Evolutionary conservation across 352 stramenopile genomes (phyloP), one percentile per base, ranked within the genome.

Genomic region (Pythium monospermum): DNA sequence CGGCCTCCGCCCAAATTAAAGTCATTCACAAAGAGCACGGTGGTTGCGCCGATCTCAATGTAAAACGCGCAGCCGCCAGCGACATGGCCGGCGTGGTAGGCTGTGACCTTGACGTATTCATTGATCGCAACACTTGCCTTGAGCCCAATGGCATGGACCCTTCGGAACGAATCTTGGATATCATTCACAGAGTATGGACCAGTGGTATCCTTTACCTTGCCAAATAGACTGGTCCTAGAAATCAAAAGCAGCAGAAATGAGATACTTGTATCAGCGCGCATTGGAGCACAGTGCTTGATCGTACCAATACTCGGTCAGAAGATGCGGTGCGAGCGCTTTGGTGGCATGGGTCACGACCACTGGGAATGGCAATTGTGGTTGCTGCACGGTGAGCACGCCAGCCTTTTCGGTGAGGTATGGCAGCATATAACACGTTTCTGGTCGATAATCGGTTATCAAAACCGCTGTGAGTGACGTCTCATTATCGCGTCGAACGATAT

Each of bases 291-390:
- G n/a, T 10, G 15, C 27, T 2, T 32, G 7, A 31, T 16, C 68
- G 21, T 61, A 88, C 80, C 78, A 90, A 55, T 88, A 88, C 46
- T 94, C 83, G 6, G 69, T 49, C 12, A 94, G 63, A 2, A 90
- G 46, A 58, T 85, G 79, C 11, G 83, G 75, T 1, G 64, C 75
- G 15, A 94, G 75, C 22, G 83, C 79, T 56, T 80, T 70, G 13
- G 83, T 94, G 0, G 68, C 73, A 43, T 92, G 81, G n/a, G 81
- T 91, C 68, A 91, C 73, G 19, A 87, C 61, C 21, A 94, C 61
- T 15, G 61, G 54, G 27, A 65, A 65, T 23, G 75, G 71, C 21
- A 78, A 47, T 5, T 39, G 19, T 19, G 50, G 53, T 19, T 53
- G 57, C 38, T 61, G 50, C 36, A 68, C 65, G 57, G 27, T 62